Percentiles rank a stretch among this genome's conserved stretches.
Conservation (phyloP, 2,329 filamentous ascomycete genomes). For the Paecilomyces sp. region DNA sequence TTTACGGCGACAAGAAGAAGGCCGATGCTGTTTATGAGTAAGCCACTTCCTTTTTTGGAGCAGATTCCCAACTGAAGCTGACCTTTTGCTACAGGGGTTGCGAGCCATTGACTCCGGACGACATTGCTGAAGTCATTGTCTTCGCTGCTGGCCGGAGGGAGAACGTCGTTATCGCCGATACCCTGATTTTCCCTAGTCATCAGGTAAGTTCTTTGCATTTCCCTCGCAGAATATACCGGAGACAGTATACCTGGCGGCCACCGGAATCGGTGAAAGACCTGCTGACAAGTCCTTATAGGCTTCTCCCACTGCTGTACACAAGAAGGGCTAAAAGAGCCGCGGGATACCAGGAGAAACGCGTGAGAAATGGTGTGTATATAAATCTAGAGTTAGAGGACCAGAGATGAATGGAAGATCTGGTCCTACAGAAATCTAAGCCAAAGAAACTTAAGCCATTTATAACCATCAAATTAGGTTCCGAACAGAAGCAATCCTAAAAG, state of each 20-base stretch:
- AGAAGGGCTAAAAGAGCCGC: background rate
- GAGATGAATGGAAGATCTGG: background rate
- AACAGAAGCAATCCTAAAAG: too few species aligned
- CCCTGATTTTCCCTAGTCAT: constrained; percentile 79
- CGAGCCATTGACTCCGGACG: constrained; percentile 79
- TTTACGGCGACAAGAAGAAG: constrained; percentile 81
- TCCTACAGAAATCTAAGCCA: too few species aligned
- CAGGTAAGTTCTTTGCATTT: constrained; percentile 54
- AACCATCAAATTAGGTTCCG: too few species aligned
- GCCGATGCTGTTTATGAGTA: constrained; percentile 84
- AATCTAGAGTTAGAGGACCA: background rate
- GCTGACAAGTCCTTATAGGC: background rate
- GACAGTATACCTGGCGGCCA: background rate
- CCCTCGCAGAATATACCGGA: background rate
- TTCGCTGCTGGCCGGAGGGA: constrained; percentile 77
- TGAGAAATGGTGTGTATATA: too few species aligned
- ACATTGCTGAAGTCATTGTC: constrained; percentile 85
- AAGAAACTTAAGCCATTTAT: too few species aligned
- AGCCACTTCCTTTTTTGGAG: constrained; percentile 24
- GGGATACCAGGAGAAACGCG: too few species aligned
- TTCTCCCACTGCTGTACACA: background rate
- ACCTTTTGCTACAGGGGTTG: constrained; percentile 48
- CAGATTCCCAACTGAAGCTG: constrained; percentile 4
- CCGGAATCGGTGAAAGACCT: background rate
- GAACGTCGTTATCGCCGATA: constrained; percentile 86